phyloP scores from a whole-genome alignment of 192 early-diverging fungal species.

The Anaeromyces robustus region DNA sequence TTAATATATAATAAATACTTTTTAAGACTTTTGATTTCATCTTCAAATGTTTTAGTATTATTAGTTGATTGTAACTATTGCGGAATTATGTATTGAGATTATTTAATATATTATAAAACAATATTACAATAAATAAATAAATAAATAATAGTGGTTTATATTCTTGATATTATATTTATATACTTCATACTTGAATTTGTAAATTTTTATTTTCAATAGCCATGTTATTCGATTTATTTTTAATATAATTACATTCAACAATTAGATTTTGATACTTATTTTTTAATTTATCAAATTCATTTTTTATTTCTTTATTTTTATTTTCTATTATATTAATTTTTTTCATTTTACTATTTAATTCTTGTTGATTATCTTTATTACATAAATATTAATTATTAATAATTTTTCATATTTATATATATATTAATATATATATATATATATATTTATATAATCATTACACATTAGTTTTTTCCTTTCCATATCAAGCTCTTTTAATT shows the following conservation, averaged over 20 bases:
- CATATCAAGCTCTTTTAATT: not conserved
- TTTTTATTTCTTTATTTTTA: not conserved
- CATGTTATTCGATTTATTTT: not conserved
- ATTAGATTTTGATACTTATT: not conserved
- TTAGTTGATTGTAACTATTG: not conserved
- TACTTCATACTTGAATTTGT: not conserved
- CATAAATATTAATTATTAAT: too few species aligned
- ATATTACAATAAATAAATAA: not conserved
- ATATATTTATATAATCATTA: not conserved
- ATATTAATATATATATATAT: too few species aligned
- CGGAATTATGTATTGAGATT: too few species aligned
- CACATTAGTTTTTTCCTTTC: not conserved
- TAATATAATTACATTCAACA: not conserved
- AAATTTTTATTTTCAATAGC: not conserved
- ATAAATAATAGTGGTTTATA: too few species aligned
- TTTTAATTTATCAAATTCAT: not conserved
- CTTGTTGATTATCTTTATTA: not conserved
- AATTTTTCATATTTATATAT: too few species aligned
- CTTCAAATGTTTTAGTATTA: constrained; percentile 17
- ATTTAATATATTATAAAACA: not conserved
- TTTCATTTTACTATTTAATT: not conserved
- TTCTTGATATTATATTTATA: not conserved
- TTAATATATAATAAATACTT: constrained; percentile 1
- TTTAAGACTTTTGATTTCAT: constrained; percentile 32
- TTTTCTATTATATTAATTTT: not conserved